phyloP scores from a whole-genome alignment of 1,284 basidiomycete species.

The Leccinum fuscescens region DNA sequence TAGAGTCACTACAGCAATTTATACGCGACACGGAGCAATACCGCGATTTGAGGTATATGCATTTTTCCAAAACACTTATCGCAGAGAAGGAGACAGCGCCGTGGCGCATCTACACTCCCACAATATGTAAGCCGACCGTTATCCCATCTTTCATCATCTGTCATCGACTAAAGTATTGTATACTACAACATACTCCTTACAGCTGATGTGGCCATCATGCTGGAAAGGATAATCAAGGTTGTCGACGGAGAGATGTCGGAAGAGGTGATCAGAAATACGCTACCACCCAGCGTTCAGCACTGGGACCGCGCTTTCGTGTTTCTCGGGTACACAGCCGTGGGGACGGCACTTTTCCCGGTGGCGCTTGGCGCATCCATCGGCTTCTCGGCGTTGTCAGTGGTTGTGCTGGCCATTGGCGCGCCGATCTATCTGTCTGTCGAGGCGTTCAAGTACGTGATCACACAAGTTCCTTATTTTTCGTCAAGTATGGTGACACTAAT shows the following conservation, averaged over 20 bases:
- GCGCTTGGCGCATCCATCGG: neutral
- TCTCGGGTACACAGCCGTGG: neutral
- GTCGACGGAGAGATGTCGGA: constrained; percentile 20
- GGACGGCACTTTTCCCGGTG: neutral
- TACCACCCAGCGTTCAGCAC: neutral
- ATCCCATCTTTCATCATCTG: neutral
- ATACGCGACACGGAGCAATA: constrained; percentile 10
- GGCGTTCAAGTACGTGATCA: neutral
- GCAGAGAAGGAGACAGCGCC: constrained; percentile 13
- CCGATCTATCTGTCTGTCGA: neutral
- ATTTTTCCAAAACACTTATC: constrained; percentile 15
- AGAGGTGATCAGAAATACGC: constrained; percentile 11
- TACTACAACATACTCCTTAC: neutral
- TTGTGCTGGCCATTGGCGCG: neutral
- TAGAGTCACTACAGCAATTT: constrained; percentile 13
- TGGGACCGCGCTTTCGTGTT: neutral
- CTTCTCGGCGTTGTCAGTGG: neutral
- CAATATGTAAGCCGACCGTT: constrained; percentile 11
- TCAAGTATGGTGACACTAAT: neutral
- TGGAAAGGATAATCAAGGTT: constrained; percentile 25
- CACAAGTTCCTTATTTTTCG: neutral
- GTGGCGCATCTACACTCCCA: constrained; percentile 22
- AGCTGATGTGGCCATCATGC: constrained; percentile 21
- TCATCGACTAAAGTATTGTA: neutral
- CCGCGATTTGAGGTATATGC: constrained; percentile 17